phyloP scores from a whole-genome alignment of 176 grass and related monocot genomes.

The Puccinellia tenuiflora region DNA sequence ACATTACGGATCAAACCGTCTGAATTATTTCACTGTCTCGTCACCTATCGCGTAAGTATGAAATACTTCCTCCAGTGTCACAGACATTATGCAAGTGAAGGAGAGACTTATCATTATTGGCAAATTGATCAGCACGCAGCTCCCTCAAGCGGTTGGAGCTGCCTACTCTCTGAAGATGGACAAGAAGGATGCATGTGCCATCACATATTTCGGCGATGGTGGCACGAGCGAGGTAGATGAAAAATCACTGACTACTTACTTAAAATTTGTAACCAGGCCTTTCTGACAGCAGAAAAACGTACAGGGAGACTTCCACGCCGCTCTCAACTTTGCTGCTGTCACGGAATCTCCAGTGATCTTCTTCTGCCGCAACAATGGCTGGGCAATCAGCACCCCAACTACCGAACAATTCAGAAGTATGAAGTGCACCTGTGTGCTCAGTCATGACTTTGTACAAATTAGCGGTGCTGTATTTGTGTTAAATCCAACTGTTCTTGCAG shows the following conservation, averaged over 20 bases:
- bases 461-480: background rate
- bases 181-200: constrained; percentile 65
- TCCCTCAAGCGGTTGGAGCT: constrained; percentile 94
- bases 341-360: constrained; percentile 81
- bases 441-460: background rate
- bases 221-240: constrained; percentile 81
- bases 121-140: constrained; percentile 60
- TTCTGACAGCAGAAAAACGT: constrained; percentile 28
- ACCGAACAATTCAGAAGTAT: constrained; percentile 92
- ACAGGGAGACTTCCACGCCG: constrained; percentile 96
- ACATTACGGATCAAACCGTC: constrained; percentile 76
- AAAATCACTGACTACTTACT: background rate
- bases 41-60: constrained; percentile 76
- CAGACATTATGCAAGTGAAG: background rate
- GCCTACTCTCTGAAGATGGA: constrained; percentile 98
- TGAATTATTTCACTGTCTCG: constrained; percentile 95
- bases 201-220: constrained; percentile 92
- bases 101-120: constrained; percentile 2
- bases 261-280: background rate
- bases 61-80: constrained; percentile 3
- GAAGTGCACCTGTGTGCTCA: background rate
- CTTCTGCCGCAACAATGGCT: constrained; percentile 99
- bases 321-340: constrained; percentile 88
- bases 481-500: constrained; percentile 41
- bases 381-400: constrained; percentile 96